Conservation (phyloP, 768 basidiomycete genomes). For the Kockovaella imperatae region DNA sequence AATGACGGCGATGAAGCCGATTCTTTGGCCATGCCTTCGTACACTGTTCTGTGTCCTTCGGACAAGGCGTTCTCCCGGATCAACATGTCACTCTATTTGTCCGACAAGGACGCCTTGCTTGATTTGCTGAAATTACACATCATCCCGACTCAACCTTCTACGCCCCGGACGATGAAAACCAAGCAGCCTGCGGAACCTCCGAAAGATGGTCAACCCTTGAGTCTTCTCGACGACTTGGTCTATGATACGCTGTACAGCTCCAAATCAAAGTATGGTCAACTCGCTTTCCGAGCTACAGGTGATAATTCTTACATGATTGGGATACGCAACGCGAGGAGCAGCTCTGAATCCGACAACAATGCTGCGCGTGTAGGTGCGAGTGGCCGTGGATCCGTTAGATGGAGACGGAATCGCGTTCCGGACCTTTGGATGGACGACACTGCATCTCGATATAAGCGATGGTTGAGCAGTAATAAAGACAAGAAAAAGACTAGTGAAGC, state of each 20-base stretch:
- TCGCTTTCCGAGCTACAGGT: conserved; percentile 60
- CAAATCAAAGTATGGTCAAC: conserved; percentile 63
- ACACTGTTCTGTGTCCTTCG: conserved; percentile 84
- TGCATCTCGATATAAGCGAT: too few species aligned
- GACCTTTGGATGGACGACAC: too few species aligned
- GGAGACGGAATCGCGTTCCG: conserved; percentile 11
- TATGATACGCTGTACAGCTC: conserved; percentile 62
- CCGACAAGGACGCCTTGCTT: conserved; percentile 34
- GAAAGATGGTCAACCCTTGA: conserved; percentile 64
- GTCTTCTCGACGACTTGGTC: conserved; percentile 61
- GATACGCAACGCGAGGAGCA: conserved; percentile 46
- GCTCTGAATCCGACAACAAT: conserved; percentile 46
- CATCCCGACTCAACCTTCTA: conserved; percentile 34
- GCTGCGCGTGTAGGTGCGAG: conserved; percentile 43
- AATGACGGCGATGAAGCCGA: conserved; percentile 9
- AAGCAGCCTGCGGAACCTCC: conserved; percentile 12
- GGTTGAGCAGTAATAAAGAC: conserved; percentile 56
- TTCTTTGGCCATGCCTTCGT: conserved; percentile 47
- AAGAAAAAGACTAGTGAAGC: conserved; percentile 54
- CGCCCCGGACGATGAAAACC: conserved; percentile 1
- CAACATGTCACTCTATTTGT: conserved; percentile 59
- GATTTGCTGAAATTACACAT: conserved; percentile 46
- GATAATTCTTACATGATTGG: conserved; percentile 47
- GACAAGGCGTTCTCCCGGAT: conserved; percentile 84
- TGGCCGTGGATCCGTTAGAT: conserved; percentile 54